Conservation (phyloP, 176 grass and related monocot species). For the Ampelocalamus luodianensis region DNA sequence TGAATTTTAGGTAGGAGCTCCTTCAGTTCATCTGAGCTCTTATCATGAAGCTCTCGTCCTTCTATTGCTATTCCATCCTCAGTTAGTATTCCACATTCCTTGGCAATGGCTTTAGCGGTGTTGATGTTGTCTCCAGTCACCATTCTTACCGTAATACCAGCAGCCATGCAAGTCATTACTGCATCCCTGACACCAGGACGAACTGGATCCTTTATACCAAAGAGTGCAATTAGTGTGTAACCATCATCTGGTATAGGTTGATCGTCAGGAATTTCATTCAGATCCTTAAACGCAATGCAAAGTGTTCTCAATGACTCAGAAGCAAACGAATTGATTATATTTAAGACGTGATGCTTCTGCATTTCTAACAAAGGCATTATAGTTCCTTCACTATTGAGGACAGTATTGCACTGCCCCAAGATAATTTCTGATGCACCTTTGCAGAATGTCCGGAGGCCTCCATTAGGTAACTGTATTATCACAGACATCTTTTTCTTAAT, state of each 20-base stretch:
- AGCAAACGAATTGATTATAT: conserved; percentile 71
- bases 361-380: conserved; percentile 50
- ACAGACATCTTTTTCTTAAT: conserved; percentile 96
- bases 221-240: conserved; percentile 81
- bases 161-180: conserved; percentile 75
- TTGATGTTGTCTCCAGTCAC: conserved; percentile 92
- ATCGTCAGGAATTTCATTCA: conserved; percentile 56
- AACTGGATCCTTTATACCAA: conserved; percentile 93
- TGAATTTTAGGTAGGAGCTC: conserved; percentile 79
- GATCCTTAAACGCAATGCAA: conserved; percentile 77
- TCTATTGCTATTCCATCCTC: conserved; percentile 92
- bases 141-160: conserved; percentile 87
- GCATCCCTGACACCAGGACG: conserved; percentile 84
- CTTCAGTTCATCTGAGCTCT: conserved; percentile 70
- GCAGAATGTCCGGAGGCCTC: conserved; percentile 66
- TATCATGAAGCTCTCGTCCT: conserved; percentile 63
- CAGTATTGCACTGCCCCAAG: conserved; percentile 61
- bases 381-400: conserved; percentile 58
- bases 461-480: conserved; percentile 63
- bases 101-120: conserved; percentile 93
- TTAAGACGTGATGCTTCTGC: conserved; percentile 44
- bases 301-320: conserved; percentile 82
- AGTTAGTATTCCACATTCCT: conserved; percentile 91
- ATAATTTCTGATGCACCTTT: conserved; percentile 95
- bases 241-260: conserved; percentile 62